Evolutionary conservation across 2,329 filamentous ascomycete species (phyloP), one percentile per base, ranked within the genome.

Genomic region (Rosellinia necatrix): DNA sequence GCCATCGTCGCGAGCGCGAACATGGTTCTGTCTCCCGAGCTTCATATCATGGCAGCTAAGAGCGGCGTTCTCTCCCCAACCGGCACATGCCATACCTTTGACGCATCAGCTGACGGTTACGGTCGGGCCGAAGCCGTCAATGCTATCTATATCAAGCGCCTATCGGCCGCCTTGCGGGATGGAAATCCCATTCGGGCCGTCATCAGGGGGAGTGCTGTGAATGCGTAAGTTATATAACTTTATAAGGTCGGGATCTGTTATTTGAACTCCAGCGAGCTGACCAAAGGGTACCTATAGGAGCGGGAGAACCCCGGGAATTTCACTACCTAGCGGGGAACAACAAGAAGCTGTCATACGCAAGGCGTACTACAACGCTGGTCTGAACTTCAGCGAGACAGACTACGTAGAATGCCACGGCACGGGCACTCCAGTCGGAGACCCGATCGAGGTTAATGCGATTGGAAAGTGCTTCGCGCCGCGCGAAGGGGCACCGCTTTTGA

Each of bases 91-190:
- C 69, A 69, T 4, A 76, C 74, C 34, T 79, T 75, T 63, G 75
- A 78, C 53, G 67, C 60, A 0, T 68, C 68, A 2, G 81, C 78
- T 0, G 71, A 82, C 61, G 81, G 81, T 0, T 84, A 82, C 57
- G 78, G 72, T 2, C 72, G 81, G 0, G 81, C 77, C 0, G 81
- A 84, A 34, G 81, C 77, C 0, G 63, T 79, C 3, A 74, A 71
- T 2, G 68, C 71, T 0, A 49, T 83, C 0, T 66, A 80, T 1
- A 46, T 83, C 1, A 83, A 82, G 53, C 65, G 61, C 1, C 65
- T 81, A 3, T 71, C 64, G 7, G 58, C 67, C 3, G 49, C 49
- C 0, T 10, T 42, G 2, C n/a, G 27, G 25, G 48, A 42, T n/a
- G 48, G 48, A 15, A 22, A 51, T 24, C 25, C 25, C 12, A 35